Conservation (phyloP, 2,329 filamentous ascomycete genomes). For the Triangularia verruculosa region DNA sequence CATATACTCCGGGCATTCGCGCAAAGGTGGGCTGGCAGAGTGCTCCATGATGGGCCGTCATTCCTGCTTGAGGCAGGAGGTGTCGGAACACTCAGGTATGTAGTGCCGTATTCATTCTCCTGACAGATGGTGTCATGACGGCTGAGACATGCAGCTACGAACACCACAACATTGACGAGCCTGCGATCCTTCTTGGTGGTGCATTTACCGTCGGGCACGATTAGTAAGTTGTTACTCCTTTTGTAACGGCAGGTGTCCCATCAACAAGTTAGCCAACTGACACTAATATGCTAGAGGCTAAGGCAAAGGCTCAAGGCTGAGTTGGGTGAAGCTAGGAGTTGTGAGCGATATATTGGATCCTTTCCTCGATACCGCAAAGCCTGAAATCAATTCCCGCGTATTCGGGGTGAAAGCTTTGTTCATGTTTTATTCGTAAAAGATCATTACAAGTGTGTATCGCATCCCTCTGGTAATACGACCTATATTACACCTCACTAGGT, state of each 20-base stretch:
- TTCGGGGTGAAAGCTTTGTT: too few species aligned
- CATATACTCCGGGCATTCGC: slow-evolving; percentile 87
- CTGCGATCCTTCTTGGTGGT: slow-evolving; percentile 74
- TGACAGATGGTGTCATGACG: slow-evolving; percentile 6
- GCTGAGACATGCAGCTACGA: slow-evolving; percentile 59
- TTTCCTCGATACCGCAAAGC: too few species aligned
- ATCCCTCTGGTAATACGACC: not conserved
- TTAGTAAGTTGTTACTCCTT: slow-evolving; percentile 4
- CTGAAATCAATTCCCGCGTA: too few species aligned
- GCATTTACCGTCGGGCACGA: slow-evolving; percentile 56
- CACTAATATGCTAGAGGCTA: not conserved
- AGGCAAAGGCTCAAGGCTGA: not conserved
- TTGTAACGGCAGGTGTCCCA: not conserved
- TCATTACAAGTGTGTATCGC: too few species aligned
- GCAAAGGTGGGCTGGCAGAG: slow-evolving; percentile 76
- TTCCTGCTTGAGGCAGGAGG: slow-evolving; percentile 88
- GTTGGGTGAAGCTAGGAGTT: too few species aligned
- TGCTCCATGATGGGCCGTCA: slow-evolving; percentile 69
- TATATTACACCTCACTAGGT: not conserved
- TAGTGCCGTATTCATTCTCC: not conserved
- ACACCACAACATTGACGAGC: slow-evolving; percentile 73
- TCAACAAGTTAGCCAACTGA: not conserved
- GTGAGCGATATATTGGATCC: too few species aligned
- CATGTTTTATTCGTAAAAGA: too few species aligned
- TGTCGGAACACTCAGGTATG: slow-evolving; percentile 71